phyloP scores from a whole-genome alignment of 108 stramenopile species.

The Cylindrotheca fusiformis region DNA sequence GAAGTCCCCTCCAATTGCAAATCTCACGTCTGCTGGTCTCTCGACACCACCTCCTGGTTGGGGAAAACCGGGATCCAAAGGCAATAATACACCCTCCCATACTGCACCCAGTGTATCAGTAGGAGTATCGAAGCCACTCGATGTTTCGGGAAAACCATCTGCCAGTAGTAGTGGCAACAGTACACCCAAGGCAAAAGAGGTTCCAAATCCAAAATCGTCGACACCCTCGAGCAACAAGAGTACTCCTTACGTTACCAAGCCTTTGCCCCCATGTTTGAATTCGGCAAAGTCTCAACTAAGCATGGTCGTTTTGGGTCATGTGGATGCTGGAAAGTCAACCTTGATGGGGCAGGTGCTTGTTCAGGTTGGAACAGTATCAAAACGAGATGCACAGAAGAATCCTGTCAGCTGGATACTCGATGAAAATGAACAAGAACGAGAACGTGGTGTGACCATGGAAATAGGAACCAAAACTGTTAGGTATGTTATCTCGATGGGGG shows the following conservation, averaged over 20 bases:
- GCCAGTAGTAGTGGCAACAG: not conserved
- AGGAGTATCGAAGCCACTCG: conserved; percentile 12
- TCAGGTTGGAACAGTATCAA: conserved; percentile 46
- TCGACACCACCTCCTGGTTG: conserved; percentile 33
- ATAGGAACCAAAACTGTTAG: conserved; percentile 94
- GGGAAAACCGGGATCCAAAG: conserved; percentile 15
- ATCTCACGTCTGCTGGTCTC: conserved; percentile 7
- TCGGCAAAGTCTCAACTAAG: conserved; percentile 7
- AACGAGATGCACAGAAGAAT: conserved; percentile 52
- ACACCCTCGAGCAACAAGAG: not conserved
- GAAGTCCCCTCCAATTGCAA: not conserved
- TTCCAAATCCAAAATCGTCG: not conserved
- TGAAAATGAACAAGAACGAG: conserved; percentile 97
- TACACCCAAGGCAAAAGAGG: not conserved
- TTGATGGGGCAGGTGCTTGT: conserved; percentile 83
- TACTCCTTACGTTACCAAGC: not conserved
- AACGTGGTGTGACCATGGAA: conserved; percentile 99
- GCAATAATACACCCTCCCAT: not conserved
- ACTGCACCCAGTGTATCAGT: too few relatives aligned
- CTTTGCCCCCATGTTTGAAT: conserved; percentile 4
- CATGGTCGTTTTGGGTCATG: conserved; percentile 76
- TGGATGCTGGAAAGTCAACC: conserved; percentile 94
- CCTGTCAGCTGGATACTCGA: conserved; percentile 96
- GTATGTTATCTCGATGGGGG: not conserved
- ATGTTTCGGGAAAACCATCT: conserved; percentile 15